Conservation (phyloP, 331 rosid species). For the Quercus lobata region DNA sequence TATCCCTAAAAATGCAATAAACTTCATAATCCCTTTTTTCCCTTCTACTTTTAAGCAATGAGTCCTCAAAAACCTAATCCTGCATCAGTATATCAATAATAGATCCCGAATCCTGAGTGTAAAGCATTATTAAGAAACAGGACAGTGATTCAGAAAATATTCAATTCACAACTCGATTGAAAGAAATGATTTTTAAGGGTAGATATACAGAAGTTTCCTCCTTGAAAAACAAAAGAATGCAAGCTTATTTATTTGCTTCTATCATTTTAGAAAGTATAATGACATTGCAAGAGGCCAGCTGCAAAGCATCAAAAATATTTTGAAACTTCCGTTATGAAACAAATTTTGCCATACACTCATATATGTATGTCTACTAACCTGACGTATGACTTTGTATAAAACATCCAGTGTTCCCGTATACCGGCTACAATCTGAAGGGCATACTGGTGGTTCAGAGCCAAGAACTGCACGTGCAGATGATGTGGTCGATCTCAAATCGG, state of each 20-base stretch:
- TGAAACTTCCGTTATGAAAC: background rate
- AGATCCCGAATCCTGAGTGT: background rate
- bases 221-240: background rate
- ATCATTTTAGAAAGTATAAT: background rate
- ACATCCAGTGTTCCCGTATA: slow-evolving; percentile 86
- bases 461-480: slow-evolving; percentile 22
- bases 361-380: slow-evolving; percentile 49
- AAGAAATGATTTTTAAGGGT: background rate
- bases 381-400: slow-evolving; percentile 64
- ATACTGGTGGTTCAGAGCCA: slow-evolving; percentile 30
- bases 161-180: background rate
- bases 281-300: background rate
- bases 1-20: background rate
- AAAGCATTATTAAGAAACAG: background rate
- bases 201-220: background rate
- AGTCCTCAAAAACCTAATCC: background rate
- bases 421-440: slow-evolving; percentile 43
- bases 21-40: background rate
- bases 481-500: slow-evolving; percentile 34
- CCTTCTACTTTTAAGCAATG: background rate
- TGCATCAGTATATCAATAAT: background rate
- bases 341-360: background rate
- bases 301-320: background rate
- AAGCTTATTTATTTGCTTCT: background rate
- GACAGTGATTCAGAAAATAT: background rate